Percentiles rank a stretch among this genome's conserved stretches.
phyloP scores from a whole-genome alignment of 2,329 filamentous ascomycete species.

The Monosporascus sp. region DNA sequence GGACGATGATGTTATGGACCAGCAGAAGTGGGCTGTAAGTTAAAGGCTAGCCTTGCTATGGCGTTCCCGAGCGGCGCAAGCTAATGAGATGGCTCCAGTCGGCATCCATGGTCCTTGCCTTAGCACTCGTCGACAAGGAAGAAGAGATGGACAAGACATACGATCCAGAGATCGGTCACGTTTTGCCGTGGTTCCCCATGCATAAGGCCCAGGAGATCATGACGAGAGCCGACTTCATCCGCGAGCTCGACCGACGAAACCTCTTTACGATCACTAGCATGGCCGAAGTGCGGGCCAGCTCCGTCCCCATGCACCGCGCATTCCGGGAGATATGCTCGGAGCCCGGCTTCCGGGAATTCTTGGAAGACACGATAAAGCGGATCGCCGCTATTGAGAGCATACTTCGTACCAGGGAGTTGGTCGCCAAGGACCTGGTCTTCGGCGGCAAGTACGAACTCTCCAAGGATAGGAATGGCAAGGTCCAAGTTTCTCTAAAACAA shows the following conservation, averaged over 20 bases:
- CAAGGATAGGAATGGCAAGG: conserved; percentile 28
- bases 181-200: conserved; percentile 74
- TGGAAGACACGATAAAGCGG: conserved; percentile 76
- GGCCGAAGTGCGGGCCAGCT: conserved; percentile 85
- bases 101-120: conserved; percentile 88
- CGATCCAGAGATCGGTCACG: conserved; percentile 61
- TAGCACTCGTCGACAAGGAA: conserved; percentile 82
- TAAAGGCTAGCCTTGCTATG: not conserved
- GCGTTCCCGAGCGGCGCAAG: not conserved
- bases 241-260: conserved; percentile 87
- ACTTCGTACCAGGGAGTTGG: conserved; percentile 87
- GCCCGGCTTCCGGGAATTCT: conserved; percentile 73
- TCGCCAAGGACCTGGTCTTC: conserved; percentile 88
- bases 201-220: conserved; percentile 86
- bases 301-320: conserved; percentile 91
- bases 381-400: conserved; percentile 92
- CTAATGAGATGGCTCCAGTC: conserved; percentile 43
- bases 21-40: conserved; percentile 89
- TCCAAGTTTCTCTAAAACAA: conserved; percentile 37
- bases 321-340: conserved; percentile 77
- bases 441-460: conserved; percentile 72
- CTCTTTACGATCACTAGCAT: conserved; percentile 89
- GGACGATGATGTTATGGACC: conserved; percentile 98
- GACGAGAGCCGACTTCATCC: conserved; percentile 93
- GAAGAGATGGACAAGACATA: conserved; percentile 61